A percentile compares a stretch with the other conserved stretches of the same genome.
These are phyloP conservation scores for Salix purpurea DNA, from an alignment of 345 rosid genomes.

Conservation along the genomic window DNA sequence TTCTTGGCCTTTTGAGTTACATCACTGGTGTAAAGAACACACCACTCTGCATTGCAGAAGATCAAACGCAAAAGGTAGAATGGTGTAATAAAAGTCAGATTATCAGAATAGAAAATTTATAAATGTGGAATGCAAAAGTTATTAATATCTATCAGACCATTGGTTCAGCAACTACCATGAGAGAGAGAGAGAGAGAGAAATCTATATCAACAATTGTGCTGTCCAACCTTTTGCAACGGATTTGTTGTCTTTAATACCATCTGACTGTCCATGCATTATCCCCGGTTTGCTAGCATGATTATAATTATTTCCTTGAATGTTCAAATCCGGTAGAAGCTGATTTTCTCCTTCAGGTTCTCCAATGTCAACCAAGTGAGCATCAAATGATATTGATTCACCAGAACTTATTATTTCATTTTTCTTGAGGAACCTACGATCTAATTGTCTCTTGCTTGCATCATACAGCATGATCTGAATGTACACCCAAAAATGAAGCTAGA, in stretches of 20 bases:
- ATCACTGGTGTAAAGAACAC: slow-evolving; percentile 1
- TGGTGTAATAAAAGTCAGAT: background rate
- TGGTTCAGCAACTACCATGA: background rate
- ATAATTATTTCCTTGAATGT: slow-evolving; percentile 5
- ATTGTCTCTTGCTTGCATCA: slow-evolving; percentile 40
- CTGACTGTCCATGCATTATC: slow-evolving; percentile 12
- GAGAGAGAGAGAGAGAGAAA: background rate
- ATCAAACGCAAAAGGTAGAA: background rate
- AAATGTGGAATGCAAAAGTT: background rate
- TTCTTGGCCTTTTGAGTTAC: slow-evolving; percentile 13
- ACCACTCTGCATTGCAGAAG: slow-evolving; percentile 1
- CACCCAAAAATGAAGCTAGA: slow-evolving; percentile 4
- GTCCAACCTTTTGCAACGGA: slow-evolving; percentile 30
- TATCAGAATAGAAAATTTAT: background rate
- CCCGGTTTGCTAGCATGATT: slow-evolving; percentile 6
- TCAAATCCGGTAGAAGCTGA: slow-evolving; percentile 15
- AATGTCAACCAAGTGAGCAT: slow-evolving; percentile 45
- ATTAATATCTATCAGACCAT: too few species aligned
- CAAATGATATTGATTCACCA: slow-evolving; percentile 40
- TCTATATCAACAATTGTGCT: background rate
- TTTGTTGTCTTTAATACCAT: slow-evolving; percentile 17
- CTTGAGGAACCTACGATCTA: slow-evolving; percentile 43
- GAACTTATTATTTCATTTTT: slow-evolving; percentile 45
- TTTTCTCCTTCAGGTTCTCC: slow-evolving; percentile 38
- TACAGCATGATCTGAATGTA: slow-evolving; percentile 46